phyloP scores from a whole-genome alignment of 2,329 filamentous ascomycete species.

The Gremmenia infestans region DNA sequence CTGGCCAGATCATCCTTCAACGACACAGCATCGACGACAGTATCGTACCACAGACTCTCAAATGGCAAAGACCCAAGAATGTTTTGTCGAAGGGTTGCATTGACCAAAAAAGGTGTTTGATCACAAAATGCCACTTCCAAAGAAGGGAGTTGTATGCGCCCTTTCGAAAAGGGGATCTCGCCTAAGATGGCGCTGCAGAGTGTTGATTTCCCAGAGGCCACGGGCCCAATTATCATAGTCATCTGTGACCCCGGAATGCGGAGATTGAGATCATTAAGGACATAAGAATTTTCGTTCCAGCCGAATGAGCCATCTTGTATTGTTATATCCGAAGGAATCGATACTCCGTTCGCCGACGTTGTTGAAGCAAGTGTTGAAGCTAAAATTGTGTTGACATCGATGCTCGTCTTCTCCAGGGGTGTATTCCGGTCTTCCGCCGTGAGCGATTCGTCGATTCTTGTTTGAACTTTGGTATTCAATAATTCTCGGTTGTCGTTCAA shows the following conservation, averaged over 20 bases:
- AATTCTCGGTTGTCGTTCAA: background rate
- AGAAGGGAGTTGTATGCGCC: constrained; percentile 11
- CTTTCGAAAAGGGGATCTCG: constrained; percentile 13
- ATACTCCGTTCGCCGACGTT: background rate
- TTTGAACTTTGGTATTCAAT: no score
- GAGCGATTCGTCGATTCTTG: no score
- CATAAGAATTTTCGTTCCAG: background rate
- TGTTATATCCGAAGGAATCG: background rate
- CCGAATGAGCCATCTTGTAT: background rate
- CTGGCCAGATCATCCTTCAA: constrained; percentile 14
- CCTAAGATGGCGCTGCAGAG: constrained; percentile 24
- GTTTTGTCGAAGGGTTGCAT: constrained; percentile 12
- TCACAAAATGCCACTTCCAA: constrained; percentile 20
- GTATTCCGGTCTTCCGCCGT: no score
- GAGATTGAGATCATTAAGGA: background rate
- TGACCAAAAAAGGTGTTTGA: constrained; percentile 19
- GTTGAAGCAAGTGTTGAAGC: no score
- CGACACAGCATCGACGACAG: constrained; percentile 17
- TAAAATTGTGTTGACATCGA: no score
- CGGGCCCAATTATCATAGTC: background rate
- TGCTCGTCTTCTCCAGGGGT: no score
- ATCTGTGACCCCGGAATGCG: background rate
- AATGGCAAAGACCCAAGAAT: constrained; percentile 3
- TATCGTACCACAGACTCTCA: constrained; percentile 13
- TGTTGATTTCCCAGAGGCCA: constrained; percentile 27